Evolutionary conservation across 1,139 yeast species (phyloP).

Genomic region (Blastobotrys serpentis): DNA sequence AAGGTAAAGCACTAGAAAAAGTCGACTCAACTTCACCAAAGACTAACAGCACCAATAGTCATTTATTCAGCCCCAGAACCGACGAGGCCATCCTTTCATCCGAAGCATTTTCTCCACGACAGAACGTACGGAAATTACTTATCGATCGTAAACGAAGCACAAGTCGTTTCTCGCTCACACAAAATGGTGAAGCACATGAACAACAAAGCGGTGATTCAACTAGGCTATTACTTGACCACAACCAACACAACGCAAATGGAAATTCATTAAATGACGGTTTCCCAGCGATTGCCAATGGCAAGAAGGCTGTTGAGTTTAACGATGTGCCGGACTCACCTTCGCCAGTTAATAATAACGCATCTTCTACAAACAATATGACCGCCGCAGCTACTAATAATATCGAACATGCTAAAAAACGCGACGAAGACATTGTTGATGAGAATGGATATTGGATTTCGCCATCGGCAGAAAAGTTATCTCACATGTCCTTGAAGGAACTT

Average conservation of each 20-base stretch:
- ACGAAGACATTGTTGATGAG: conserved; percentile 49
- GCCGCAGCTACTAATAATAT: background rate
- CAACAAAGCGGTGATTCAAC: conserved; percentile 8
- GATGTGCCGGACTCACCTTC: conserved; percentile 15
- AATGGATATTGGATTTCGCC: conserved; percentile 92
- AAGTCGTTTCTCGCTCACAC: conserved; percentile 5
- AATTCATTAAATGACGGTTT: conserved; percentile 9
- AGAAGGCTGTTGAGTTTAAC: background rate
- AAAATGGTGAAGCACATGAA: conserved; percentile 9
- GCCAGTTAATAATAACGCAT: conserved; percentile 4
- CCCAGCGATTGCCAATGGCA: conserved; percentile 10
- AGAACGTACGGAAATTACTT: conserved; percentile 55
- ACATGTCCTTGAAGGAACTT: conserved; percentile 60
- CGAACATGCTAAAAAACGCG: conserved; percentile 26
- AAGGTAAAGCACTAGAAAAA: conserved; percentile 11
- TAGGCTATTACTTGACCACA: conserved; percentile 8
- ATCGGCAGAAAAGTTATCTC: conserved; percentile 57
- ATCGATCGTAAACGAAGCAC: conserved; percentile 46
- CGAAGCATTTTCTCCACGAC: conserved; percentile 69
- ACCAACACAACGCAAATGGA: background rate
- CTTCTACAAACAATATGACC: conserved; percentile 1
- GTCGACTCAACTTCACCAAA: conserved; percentile 12
- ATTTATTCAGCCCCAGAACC: conserved; percentile 44
- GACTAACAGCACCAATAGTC: conserved; percentile 14
- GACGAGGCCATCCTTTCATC: conserved; percentile 69